Base-by-base conservation (phyloP, 192 early-diverging fungal genomes). In the Coemansia guatemalensis region DNA sequence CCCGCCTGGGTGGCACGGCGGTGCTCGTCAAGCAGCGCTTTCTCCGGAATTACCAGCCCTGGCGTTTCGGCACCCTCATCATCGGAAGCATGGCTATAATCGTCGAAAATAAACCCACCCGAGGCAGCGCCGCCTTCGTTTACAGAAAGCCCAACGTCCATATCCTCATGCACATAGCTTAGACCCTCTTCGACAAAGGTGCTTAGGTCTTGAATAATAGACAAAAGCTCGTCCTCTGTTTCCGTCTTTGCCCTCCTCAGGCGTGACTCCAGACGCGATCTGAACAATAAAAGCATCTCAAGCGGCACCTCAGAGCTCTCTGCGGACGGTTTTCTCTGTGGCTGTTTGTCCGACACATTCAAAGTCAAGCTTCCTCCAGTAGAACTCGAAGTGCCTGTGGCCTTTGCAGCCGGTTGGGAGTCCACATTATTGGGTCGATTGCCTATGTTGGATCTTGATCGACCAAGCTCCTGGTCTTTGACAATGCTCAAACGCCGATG, bases 171-270 rank as follows among this genome's bases (percentile, higher is more conserved):
- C 6, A 78, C 67, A 21, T 78, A 73, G 54, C 75, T 66, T 56
- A 78, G 60, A 11, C 75, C 71, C n/a, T 78, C 70, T 26, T 78
- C 75, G 12, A 78, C 70, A 73, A 78, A 78, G 21, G 54, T 53
- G 52, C 71, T 55, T 8, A 78, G 63, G 18, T 69, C 65, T 48
- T 78, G 75, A 35, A 73, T 64, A 11, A 73, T 78, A 7, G 41
- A 56, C n/a, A 78, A 17, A 6, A 78, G 70, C 64, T 78, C 75
- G 4, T 63, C 58, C 23, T 78, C 75, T 52, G 70, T 73, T 23
- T 78, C 71, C 8, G 56, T 44, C 44, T 78, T 78, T 8, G 71
- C 70, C 52, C 61, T 68, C 26, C 30, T 29, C 8, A 78, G 35
- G 26, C 75, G 70, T 39, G 24, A 6, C 14, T 49, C 61, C 22